Evolutionary conservation across 352 stramenopile species (phyloP), one percentile per base, ranked within the genome.

Genomic region (Phytophthora pisi): DNA sequence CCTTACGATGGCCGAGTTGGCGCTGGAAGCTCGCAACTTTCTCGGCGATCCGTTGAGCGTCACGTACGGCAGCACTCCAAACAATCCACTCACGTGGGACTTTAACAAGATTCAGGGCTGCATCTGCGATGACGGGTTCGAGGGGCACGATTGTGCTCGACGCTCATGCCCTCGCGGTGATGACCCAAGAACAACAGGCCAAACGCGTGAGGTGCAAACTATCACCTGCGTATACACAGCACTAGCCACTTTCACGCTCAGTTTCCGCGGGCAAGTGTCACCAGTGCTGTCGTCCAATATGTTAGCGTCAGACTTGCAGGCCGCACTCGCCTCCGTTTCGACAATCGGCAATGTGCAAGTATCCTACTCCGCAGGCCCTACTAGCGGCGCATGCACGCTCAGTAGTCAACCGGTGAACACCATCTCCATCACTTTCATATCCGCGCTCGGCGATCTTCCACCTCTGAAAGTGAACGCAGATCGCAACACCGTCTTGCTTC

Each of bases 41-140:
- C 82, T 91, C 38, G 84, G 82, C 23, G 81, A 91, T 9, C 84
- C 81, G 1, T 46, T 86, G 4, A 61, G 64, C 30, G 64, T 86
- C 58, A 83, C 77, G n/a, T 95, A 92, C 65, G 83, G 86, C 31
- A 62, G 57, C 9, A 86, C 74, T n/a, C 84, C 84, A 20, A 93
- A 93, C 69, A 78, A 82, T 47, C 81, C 84, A 0, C 68, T 64
- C 45, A 90, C 82, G 5, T 98, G 92, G 92, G 92, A 97, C 64
- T 83, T 82, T 18, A 82, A 93, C 73, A 93, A 93, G 60, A 92
- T 98, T 45, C 74, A 92, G n/a, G 91, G 87, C 26, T 98, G 92
- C 72, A 28, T 89, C 26, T 98, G 92, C 72, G 91, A 98, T 66
- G 53, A 60, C 10, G 91, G 90, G 5, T 98, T 87, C 40, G 69